Conservation (phyloP, 176 grass and related monocot genomes). For the Bothriochloa decipiens region DNA sequence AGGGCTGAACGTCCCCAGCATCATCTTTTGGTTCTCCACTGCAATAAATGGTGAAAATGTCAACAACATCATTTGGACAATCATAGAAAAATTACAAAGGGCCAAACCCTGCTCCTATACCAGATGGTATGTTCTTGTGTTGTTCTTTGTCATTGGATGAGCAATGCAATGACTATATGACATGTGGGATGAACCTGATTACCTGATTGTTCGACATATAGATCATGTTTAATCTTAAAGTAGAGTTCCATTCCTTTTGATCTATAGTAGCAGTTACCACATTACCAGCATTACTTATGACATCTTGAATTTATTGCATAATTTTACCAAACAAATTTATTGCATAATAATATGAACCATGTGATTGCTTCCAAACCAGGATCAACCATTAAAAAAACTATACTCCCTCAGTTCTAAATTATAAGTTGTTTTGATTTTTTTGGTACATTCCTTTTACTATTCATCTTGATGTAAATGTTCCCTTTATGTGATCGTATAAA, state of each 20-base stretch:
- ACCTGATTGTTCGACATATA: not conserved
- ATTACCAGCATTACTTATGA: not conserved
- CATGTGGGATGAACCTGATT: not conserved
- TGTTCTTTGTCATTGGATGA: not conserved
- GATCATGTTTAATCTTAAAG: not conserved
- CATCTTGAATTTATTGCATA: too few species aligned
- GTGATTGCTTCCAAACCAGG: not conserved
- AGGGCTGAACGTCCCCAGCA: constrained; percentile 94
- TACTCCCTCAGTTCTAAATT: too few species aligned
- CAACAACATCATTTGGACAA: not conserved
- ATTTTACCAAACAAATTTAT: too few species aligned
- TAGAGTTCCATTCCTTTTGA: not conserved
- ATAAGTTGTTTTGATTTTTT: too few species aligned
- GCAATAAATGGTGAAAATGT: not conserved
- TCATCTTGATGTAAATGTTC: too few species aligned
- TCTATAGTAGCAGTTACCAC: not conserved
- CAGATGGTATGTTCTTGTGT: not conserved
- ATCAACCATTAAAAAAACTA: not conserved
- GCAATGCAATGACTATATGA: not conserved
- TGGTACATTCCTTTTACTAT: too few species aligned
- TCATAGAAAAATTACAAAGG: not conserved
- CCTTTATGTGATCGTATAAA: not conserved
- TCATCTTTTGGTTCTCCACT: constrained; percentile 91
- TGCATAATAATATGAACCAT: not conserved
- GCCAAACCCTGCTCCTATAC: not conserved